Evolutionary conservation across 2,329 filamentous ascomycete species (phyloP).

Genomic region (Pyricularia sp.): DNA sequence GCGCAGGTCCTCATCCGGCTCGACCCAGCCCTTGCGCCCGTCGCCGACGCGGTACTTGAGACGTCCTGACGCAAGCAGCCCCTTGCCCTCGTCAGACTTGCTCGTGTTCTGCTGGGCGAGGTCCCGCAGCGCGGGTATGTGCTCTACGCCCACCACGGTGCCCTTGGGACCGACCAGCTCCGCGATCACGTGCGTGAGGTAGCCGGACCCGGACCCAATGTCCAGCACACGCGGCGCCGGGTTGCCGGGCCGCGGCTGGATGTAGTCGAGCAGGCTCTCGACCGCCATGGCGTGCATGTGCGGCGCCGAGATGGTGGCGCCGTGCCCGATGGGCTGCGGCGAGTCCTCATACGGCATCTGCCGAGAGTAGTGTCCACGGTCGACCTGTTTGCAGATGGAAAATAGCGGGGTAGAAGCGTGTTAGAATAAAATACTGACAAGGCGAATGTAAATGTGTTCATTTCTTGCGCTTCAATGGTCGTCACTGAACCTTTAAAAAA

Average conservation of each 20-base stretch:
- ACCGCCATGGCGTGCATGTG: slow-evolving; percentile 48
- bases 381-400: slow-evolving; percentile 44
- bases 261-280: slow-evolving; percentile 32
- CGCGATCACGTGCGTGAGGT: slow-evolving; percentile 78
- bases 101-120: slow-evolving; percentile 52
- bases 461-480: not conserved
- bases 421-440: not conserved
- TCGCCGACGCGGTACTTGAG: slow-evolving; percentile 67
- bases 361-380: slow-evolving; percentile 75
- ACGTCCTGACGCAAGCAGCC: slow-evolving; percentile 47
- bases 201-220: slow-evolving; percentile 65
- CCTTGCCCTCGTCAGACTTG: slow-evolving; percentile 44
- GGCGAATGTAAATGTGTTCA: not conserved
- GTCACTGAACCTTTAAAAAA: slow-evolving; percentile 50
- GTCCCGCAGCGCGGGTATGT: slow-evolving; percentile 51
- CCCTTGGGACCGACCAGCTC: slow-evolving; percentile 49
- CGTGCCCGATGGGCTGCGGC: slow-evolving; percentile 41
- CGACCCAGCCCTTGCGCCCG: slow-evolving; percentile 52
- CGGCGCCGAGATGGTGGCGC: slow-evolving; percentile 44
- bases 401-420: not conserved
- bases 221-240: slow-evolving; percentile 48
- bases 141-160: slow-evolving; percentile 59
- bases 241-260: slow-evolving; percentile 18
- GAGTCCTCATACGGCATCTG: slow-evolving; percentile 51
- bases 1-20: slow-evolving; percentile 15